phyloP scores from a whole-genome alignment of 495 filamentous ascomycete species.

The Eremomyces bilateralis region DNA sequence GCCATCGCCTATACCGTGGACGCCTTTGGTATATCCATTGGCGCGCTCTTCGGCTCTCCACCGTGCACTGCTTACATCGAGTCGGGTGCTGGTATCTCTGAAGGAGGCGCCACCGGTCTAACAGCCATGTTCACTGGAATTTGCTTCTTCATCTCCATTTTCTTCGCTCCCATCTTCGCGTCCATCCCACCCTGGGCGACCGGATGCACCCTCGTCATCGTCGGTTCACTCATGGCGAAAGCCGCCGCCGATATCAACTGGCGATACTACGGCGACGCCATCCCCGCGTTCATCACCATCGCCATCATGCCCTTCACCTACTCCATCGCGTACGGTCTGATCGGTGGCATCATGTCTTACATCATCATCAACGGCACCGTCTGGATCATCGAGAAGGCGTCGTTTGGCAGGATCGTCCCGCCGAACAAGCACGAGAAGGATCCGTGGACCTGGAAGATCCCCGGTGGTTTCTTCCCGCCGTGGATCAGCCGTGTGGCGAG shows the following conservation, averaged over 20 bases:
- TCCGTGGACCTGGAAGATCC: conserved; percentile 45
- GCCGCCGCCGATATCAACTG: conserved; percentile 64
- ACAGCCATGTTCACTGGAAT: conserved; percentile 55
- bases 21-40: conserved; percentile 55
- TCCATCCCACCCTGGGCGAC: conserved; percentile 72
- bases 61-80: conserved; percentile 71
- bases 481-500: conserved; percentile 37
- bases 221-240: conserved; percentile 62
- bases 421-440: conserved; percentile 52
- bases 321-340: conserved; percentile 58
- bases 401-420: conserved; percentile 46
- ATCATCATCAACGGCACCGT: conserved; percentile 41
- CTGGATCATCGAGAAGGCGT: conserved; percentile 40
- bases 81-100: conserved; percentile 64
- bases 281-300: conserved; percentile 64
- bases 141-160: conserved; percentile 68
- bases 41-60: conserved; percentile 47
- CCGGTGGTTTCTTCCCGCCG: conserved; percentile 44
- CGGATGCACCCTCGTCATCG: conserved; percentile 58
- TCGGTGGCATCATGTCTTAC: conserved; percentile 58
- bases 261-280: conserved; percentile 53
- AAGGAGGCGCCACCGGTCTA: conserved; percentile 63
- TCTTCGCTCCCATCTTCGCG: conserved; percentile 73
- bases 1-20: conserved; percentile 61
- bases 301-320: conserved; percentile 74